These are phyloP conservation scores for Malassezia restricta DNA, from an alignment of 1,284 basidiomycete species.

Conservation along the genomic window DNA sequence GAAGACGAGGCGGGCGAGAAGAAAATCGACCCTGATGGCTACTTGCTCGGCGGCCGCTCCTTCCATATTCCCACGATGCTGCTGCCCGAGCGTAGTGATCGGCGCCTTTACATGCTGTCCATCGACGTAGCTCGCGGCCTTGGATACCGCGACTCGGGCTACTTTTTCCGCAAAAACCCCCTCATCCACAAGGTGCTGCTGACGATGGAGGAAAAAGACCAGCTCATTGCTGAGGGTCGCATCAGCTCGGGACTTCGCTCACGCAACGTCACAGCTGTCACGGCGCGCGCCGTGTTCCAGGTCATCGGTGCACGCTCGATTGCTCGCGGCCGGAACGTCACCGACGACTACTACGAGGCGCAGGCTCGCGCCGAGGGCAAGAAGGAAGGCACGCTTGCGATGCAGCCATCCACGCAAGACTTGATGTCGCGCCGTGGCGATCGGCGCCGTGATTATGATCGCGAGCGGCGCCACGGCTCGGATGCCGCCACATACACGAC, in stretches of 20 bases:
- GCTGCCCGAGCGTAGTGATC: constrained; percentile 66
- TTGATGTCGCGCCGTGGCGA: constrained; percentile 16
- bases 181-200: constrained; percentile 69
- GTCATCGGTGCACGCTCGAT: constrained; percentile 83
- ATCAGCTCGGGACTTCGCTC: constrained; percentile 67
- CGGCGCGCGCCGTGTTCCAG: constrained; percentile 84
- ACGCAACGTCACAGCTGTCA: constrained; percentile 81
- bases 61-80: constrained; percentile 81
- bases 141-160: constrained; percentile 88
- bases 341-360: constrained; percentile 89
- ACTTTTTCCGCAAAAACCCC: constrained; percentile 84
- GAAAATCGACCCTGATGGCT: constrained; percentile 77
- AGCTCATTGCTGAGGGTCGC: constrained; percentile 73
- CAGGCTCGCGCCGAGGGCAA: constrained; percentile 53
- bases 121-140: constrained; percentile 92
- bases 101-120: constrained; percentile 80
- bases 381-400: constrained; percentile 40
- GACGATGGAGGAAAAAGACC: constrained; percentile 61
- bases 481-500: constrained; percentile 31
- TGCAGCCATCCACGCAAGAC: constrained; percentile 25
- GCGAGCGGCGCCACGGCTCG: constrained; percentile 24
- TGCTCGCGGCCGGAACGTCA: constrained; percentile 71
- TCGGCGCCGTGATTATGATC: constrained; percentile 26
- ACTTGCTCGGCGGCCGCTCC: constrained; percentile 68
- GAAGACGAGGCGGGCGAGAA: constrained; percentile 75